Percentiles rank a stretch among this genome's conserved stretches.
phyloP scores from a whole-genome alignment of 805 yeast species.

The Soucietia sequanensis region DNA sequence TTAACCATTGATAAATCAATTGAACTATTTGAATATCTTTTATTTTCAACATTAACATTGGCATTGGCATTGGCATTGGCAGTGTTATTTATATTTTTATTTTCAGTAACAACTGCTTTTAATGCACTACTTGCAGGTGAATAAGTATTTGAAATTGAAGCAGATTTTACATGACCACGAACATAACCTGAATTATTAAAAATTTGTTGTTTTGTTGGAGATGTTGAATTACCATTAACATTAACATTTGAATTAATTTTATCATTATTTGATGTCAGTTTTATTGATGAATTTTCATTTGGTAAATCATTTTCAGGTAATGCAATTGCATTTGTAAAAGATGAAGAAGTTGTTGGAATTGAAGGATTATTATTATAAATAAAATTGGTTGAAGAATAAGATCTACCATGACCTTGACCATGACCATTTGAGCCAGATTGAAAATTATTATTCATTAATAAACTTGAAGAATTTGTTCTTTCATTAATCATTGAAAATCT shows the following conservation, averaged over 20 bases:
- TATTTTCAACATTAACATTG: conserved; percentile 5
- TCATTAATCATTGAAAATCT: conserved; percentile 46
- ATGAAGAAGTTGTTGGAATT: conserved; percentile 68
- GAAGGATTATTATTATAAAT: conserved; percentile 51
- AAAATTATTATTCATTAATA: conserved; percentile 24
- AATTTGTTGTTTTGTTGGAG: conserved; percentile 16
- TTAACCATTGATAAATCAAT: conserved; percentile 9
- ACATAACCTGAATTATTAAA: conserved; percentile 8
- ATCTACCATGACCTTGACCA: conserved; percentile 33
- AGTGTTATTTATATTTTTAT: no score
- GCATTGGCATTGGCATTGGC: conserved; percentile 18
- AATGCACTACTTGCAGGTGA: conserved; percentile 66
- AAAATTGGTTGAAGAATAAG: conserved; percentile 29
- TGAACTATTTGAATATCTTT: conserved; percentile 14
- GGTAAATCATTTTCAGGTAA: conserved; percentile 23
- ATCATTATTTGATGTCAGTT: conserved; percentile 4
- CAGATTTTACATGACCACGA: conserved; percentile 32
- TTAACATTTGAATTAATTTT: conserved; percentile 5
- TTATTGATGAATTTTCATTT: conserved; percentile 4
- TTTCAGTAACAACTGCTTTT: conserved; percentile 73
- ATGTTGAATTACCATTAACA: conserved; percentile 8
- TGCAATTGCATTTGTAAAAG: conserved; percentile 51
- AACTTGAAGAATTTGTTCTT: conserved; percentile 35
- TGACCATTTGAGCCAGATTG: no score
- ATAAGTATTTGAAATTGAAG: conserved; percentile 28